Percentiles rank a stretch among this genome's conserved stretches.
Evolutionary conservation across 2,329 filamentous ascomycete species (phyloP).

Genomic region (Aspergillus fumigatus): DNA sequence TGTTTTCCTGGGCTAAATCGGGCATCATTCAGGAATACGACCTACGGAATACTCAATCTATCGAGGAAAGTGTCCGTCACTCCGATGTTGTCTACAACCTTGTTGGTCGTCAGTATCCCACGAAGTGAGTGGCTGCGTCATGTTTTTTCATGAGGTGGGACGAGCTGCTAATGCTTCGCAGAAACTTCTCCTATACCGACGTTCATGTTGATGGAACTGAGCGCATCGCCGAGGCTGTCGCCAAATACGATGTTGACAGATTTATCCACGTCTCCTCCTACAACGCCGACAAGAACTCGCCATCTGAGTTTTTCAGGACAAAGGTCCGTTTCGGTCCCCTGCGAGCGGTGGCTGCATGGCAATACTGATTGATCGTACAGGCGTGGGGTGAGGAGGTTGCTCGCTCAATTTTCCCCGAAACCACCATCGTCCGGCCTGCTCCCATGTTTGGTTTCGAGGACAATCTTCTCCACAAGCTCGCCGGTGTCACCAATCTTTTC

Average conservation of each 20-base stretch:
- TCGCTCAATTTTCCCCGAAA: constrained; percentile 88
- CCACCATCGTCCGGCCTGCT: constrained; percentile 90
- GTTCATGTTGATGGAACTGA: constrained; percentile 90
- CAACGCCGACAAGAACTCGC: constrained; percentile 75
- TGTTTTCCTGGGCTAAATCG: constrained; percentile 13
- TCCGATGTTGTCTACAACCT: constrained; percentile 98
- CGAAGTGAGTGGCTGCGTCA: constrained; percentile 62
- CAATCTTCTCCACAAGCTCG: constrained; percentile 80
- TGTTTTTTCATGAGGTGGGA: not conserved
- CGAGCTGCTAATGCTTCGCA: constrained; percentile 40
- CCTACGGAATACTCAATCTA: constrained; percentile 86
- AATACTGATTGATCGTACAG: constrained; percentile 37
- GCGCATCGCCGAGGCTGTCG: constrained; percentile 87
- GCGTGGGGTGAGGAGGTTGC: constrained; percentile 77
- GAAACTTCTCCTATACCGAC: constrained; percentile 90
- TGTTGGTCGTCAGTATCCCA: constrained; percentile 89
- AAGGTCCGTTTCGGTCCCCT: constrained; percentile 57
- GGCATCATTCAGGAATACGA: constrained; percentile 70
- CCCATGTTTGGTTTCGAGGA: constrained; percentile 96
- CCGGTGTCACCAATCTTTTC: constrained; percentile 72
- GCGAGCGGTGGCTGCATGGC: not conserved
- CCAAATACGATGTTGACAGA: constrained; percentile 96
- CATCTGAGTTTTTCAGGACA: constrained; percentile 84
- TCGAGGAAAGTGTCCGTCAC: constrained; percentile 94
- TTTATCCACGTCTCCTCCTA: constrained; percentile 96